Percentiles rank a stretch among this genome's conserved stretches.
Conservation (phyloP, 2,329 filamentous ascomycete species). For the Cryphonectria radicalis region DNA sequence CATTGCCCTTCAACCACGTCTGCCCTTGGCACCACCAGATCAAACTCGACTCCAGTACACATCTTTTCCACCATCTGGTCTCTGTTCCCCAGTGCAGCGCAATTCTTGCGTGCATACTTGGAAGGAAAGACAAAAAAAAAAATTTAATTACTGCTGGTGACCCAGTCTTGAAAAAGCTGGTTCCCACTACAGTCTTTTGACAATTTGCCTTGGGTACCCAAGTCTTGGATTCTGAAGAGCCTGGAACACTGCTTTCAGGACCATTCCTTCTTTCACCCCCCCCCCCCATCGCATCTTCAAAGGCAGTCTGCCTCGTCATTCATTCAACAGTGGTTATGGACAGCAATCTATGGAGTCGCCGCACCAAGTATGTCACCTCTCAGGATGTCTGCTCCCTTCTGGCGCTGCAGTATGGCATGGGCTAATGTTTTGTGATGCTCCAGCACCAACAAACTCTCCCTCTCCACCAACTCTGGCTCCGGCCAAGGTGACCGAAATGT, state of each 20-base stretch:
- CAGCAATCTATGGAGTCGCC: constrained; percentile 73
- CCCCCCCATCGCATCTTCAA: constrained; percentile 5
- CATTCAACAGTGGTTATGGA: constrained; percentile 54
- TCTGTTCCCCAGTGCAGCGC: background rate
- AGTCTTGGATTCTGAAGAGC: constrained; percentile 19
- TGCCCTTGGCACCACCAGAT: constrained; percentile 6
- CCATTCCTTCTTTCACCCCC: constrained; percentile 12
- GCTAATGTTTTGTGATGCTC: constrained; percentile 33
- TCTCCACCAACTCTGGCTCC: constrained; percentile 76
- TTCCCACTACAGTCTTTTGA: constrained; percentile 11
- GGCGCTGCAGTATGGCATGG: background rate
- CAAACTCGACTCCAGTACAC: background rate
- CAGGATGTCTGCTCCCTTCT: background rate
- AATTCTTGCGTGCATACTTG: background rate
- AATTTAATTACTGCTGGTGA: background rate
- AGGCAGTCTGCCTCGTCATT: constrained; percentile 29
- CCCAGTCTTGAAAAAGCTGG: constrained; percentile 10
- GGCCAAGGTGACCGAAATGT: constrained; percentile 61
- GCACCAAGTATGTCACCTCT: constrained; percentile 71
- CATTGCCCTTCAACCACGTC: background rate
- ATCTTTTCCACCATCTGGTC: background rate
- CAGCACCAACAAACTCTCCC: constrained; percentile 87
- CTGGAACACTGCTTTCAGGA: constrained; percentile 24
- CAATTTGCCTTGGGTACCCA: constrained; percentile 13
- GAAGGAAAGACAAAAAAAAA: too few species aligned